Evolutionary conservation across 2,329 filamentous ascomycete genomes (phyloP).

Genomic region (Scytalidium sp.): DNA sequence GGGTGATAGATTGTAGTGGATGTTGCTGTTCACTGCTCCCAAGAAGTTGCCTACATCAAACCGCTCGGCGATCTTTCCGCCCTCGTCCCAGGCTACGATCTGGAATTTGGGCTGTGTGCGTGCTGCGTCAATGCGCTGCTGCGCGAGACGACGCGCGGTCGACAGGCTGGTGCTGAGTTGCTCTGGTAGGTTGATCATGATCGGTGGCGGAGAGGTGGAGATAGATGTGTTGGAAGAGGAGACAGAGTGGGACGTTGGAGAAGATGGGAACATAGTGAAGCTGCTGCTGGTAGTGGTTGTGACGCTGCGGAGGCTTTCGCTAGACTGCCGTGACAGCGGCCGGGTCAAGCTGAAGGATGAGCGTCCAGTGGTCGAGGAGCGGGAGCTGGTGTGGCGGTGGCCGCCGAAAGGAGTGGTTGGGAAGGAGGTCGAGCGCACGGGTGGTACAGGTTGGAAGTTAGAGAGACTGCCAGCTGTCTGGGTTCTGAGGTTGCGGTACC

Average conservation of each 20-base stretch:
- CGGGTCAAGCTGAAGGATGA: neutral
- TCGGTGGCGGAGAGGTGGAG: neutral
- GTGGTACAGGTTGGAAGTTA: neutral
- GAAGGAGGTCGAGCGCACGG: conserved; percentile 12
- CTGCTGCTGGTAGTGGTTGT: neutral
- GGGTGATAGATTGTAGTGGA: conserved; percentile 58
- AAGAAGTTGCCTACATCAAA: conserved; percentile 59
- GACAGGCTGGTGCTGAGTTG: conserved; percentile 37
- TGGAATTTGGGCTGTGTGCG: conserved; percentile 51
- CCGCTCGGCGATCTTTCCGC: conserved; percentile 47
- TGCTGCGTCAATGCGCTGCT: conserved; percentile 60
- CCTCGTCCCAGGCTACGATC: conserved; percentile 49
- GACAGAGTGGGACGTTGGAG: too few species aligned
- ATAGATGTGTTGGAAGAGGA: conserved; percentile 3
- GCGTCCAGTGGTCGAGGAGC: neutral
- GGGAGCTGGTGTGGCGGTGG: conserved; percentile 7
- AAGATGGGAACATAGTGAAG: neutral
- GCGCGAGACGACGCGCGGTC: conserved; percentile 59
- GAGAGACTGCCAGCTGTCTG: neutral
- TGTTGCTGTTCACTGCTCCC: conserved; percentile 54
- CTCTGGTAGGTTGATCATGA: neutral
- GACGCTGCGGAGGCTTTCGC: neutral
- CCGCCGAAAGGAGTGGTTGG: conserved; percentile 12
- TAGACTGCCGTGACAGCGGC: neutral
- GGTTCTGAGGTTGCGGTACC: conserved; percentile 18